Conservation (phyloP, 108 stramenopile species). For the Nitzschia inconspicua region DNA sequence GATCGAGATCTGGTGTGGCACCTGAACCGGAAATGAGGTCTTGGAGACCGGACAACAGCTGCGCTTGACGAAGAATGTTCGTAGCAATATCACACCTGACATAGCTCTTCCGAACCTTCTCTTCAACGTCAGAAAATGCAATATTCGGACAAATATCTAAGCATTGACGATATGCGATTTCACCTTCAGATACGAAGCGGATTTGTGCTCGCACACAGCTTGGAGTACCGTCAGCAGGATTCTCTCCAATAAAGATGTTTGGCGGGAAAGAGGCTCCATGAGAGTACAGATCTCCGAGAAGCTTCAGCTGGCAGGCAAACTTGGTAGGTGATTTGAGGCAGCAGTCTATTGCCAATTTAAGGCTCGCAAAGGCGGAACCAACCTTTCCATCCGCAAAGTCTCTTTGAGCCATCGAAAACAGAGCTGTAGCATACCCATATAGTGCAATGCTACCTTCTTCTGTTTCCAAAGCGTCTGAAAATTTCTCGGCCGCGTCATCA, state of each 20-base stretch:
- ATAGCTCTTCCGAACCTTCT: constrained; percentile 20
- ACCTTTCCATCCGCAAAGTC: constrained; percentile 62
- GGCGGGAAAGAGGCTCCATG: constrained; percentile 54
- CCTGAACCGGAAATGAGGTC: constrained; percentile 12
- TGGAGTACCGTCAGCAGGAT: constrained; percentile 6
- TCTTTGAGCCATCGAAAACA: constrained; percentile 46
- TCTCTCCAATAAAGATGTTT: constrained; percentile 50
- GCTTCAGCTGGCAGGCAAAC: constrained; percentile 45
- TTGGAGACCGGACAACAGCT: constrained; percentile 24
- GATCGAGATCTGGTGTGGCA: constrained; percentile 1
- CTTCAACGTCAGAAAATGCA: neutral
- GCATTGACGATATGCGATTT: constrained; percentile 39
- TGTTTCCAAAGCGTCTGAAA: constrained; percentile 30
- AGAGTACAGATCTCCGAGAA: constrained; percentile 73
- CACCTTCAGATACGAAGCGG: constrained; percentile 43
- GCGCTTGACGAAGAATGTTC: constrained; percentile 63
- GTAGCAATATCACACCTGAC: constrained; percentile 47
- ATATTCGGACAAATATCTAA: constrained; percentile 11
- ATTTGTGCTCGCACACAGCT: constrained; percentile 15
- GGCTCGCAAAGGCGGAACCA: constrained; percentile 40
- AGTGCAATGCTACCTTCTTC: constrained; percentile 34
- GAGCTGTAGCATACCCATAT: constrained; percentile 44
- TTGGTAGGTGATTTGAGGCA: constrained; percentile 8
- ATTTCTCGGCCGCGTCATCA: constrained; percentile 57
- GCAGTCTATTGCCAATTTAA: constrained; percentile 32